Base-by-base conservation (phyloP, 345 rosid species). In the Cochlearia excelsa region DNA sequence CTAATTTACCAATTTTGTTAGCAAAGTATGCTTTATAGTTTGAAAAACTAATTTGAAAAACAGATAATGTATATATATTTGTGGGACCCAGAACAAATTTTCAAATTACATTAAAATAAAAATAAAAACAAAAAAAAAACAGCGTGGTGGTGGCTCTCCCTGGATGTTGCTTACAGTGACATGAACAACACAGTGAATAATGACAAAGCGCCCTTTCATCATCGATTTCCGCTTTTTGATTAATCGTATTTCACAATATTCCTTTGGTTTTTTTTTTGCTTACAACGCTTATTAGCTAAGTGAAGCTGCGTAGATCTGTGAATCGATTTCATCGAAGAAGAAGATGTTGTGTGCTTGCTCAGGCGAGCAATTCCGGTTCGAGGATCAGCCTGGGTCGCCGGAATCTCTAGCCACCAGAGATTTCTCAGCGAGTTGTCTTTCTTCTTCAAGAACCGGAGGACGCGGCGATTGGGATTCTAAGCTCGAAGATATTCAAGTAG, bases 261-360 rank as follows among this genome's bases (percentile, higher is more conserved):
- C 5, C 35, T 33, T 33, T 33, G 23, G 23, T 16, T 16, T 4
- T 5, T 37, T 37, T 2, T 9, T 51, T 26, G 26, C 2, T 51
- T 41, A 30, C 50, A 44, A 43, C 33, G 33, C 45, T 56, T 27
- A 6, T 45, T 61, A 48, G 52, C 48, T 54, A 40, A 62, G 63
- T 49, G 52, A 55, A 33, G 40, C 50, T 8, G 1, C 37, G 37
- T 34, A 34, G 37, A 34, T 34, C 37, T 34, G 40, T 16, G 23
- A 16, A 16, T 16, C 40, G 40, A 2, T 37, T 37, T 3, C 6
- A 8, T 4, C 5, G 3, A 37, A 43, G 64, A 67, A 66, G 59
- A 80, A 72, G 70, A 90, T 90, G 97, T 66, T 93, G 90, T 90
- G 97, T 66, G 88, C 97, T 74, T 93, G 97, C 70, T 93, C 99